Conservation (phyloP, 2,329 filamentous ascomycete genomes). For the Diaporthe batatas region DNA sequence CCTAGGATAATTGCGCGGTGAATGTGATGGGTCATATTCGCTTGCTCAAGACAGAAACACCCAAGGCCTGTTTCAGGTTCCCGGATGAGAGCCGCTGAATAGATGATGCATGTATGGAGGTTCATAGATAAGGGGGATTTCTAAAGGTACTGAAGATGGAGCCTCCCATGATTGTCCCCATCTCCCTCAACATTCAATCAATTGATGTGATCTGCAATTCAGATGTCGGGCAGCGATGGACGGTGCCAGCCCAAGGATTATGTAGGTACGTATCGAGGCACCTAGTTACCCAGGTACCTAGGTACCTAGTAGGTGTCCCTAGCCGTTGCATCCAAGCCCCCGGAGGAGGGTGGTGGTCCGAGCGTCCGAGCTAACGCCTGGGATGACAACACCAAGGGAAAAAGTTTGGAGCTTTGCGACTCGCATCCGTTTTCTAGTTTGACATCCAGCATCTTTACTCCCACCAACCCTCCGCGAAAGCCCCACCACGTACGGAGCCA, state of each 20-base stretch:
- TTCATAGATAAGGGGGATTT: neutral
- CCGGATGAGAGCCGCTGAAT: too few species aligned
- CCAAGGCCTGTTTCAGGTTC: neutral
- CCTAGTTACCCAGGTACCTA: too few species aligned
- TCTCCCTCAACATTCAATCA: neutral
- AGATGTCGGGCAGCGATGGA: too few species aligned
- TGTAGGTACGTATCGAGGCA: too few species aligned
- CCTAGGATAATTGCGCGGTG: too few species aligned
- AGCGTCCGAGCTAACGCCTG: neutral
- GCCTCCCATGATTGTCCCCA: neutral
- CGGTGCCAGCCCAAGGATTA: too few species aligned
- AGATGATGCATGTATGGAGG: too few species aligned
- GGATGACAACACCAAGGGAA: neutral
- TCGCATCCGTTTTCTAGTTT: neutral
- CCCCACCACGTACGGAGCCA: neutral
- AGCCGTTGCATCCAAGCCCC: too few species aligned
- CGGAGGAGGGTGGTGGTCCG: neutral
- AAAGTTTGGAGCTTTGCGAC: slow-evolving; percentile 22
- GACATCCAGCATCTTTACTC: neutral
- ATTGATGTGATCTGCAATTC: neutral
- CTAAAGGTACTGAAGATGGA: neutral
- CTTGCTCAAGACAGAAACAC: neutral
- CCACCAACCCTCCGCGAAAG: neutral
- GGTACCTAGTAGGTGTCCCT: too few species aligned
- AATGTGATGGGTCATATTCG: too few species aligned